phyloP scores from a whole-genome alignment of 2,329 filamentous ascomycete genomes.

The Paecilomyces variotii region DNA sequence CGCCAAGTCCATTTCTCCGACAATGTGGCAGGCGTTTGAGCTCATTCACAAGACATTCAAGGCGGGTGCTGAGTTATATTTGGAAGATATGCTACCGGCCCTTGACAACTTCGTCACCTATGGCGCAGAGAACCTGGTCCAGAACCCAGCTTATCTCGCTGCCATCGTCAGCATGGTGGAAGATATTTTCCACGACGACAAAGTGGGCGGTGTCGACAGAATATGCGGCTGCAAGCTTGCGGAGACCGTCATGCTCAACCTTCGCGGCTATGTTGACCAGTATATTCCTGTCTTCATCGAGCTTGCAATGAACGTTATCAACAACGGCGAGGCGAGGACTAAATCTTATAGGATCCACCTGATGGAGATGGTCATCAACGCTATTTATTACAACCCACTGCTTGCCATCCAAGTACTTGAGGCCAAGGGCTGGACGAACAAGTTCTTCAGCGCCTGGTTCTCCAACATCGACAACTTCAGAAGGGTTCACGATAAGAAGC shows the following conservation, averaged over 20 bases:
- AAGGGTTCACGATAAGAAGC: slow-evolving; percentile 95
- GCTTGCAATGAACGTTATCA: slow-evolving; percentile 76
- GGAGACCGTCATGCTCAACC: slow-evolving; percentile 93
- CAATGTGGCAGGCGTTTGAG: slow-evolving; percentile 98
- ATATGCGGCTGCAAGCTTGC: slow-evolving; percentile 97
- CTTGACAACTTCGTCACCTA: slow-evolving; percentile 98
- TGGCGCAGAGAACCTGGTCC: slow-evolving; percentile 67
- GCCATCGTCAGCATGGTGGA: slow-evolving; percentile 90
- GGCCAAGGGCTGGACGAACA: slow-evolving; percentile 88
- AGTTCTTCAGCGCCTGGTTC: slow-evolving; percentile 98
- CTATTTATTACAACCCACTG: slow-evolving; percentile 91
- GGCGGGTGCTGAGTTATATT: slow-evolving; percentile 88
- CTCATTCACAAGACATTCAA: slow-evolving; percentile 96
- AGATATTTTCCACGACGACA: slow-evolving; percentile 87
- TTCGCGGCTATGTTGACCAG: slow-evolving; percentile 79
- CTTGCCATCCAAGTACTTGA: slow-evolving; percentile 84
- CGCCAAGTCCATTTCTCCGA: slow-evolving; percentile 87
- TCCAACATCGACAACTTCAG: slow-evolving; percentile 89
- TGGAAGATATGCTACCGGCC: slow-evolving; percentile 97
- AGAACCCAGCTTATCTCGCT: slow-evolving; percentile 78
- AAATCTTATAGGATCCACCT: slow-evolving; percentile 93
- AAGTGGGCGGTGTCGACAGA: slow-evolving; percentile 85
- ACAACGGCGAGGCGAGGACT: slow-evolving; percentile 67
- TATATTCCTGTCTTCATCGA: slow-evolving; percentile 83
- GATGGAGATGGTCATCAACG: slow-evolving; percentile 98